Evolutionary conservation across 2,329 filamentous ascomycete species (phyloP).

Genomic region (Penicillium vulpinum): DNA sequence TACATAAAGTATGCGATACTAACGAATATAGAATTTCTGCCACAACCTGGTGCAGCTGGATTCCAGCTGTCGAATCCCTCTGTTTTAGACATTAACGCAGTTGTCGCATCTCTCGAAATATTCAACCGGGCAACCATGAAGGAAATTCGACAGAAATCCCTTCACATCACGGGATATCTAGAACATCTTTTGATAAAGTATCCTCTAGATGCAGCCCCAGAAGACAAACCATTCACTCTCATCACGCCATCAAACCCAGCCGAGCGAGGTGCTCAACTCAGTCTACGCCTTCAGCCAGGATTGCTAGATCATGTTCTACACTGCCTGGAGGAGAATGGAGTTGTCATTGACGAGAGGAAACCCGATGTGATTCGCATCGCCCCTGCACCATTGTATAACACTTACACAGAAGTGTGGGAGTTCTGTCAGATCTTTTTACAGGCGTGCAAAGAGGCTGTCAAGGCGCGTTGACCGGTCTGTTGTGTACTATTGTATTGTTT

Average conservation of each 20-base stretch:
- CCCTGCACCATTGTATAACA: slow-evolving; percentile 81
- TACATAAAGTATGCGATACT: slow-evolving; percentile 1
- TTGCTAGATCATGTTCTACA: slow-evolving; percentile 68
- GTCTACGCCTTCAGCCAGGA: slow-evolving; percentile 66
- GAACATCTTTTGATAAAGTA: slow-evolving; percentile 61
- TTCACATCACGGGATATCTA: slow-evolving; percentile 74
- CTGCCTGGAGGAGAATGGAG: slow-evolving; percentile 65
- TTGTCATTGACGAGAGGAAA: slow-evolving; percentile 79
- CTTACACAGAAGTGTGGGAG: slow-evolving; percentile 68
- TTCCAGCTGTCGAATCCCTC: slow-evolving; percentile 86
- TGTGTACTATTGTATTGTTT: not conserved
- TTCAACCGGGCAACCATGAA: slow-evolving; percentile 71
- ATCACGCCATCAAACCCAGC: slow-evolving; percentile 69
- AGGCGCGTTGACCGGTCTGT: slow-evolving; percentile 6
- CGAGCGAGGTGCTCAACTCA: slow-evolving; percentile 76
- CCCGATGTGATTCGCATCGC: slow-evolving; percentile 83
- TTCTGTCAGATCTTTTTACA: slow-evolving; percentile 58
- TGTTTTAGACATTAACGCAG: slow-evolving; percentile 73
- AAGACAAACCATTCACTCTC: slow-evolving; percentile 54
- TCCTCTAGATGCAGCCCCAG: slow-evolving; percentile 28
- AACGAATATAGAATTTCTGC: slow-evolving; percentile 59
- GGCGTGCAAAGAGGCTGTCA: slow-evolving; percentile 47
- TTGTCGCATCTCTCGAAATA: slow-evolving; percentile 70
- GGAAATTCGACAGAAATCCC: slow-evolving; percentile 67
- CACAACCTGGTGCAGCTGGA: slow-evolving; percentile 74